Evolutionary conservation across 345 rosid genomes (phyloP).

Genomic region (Populus simonii): DNA sequence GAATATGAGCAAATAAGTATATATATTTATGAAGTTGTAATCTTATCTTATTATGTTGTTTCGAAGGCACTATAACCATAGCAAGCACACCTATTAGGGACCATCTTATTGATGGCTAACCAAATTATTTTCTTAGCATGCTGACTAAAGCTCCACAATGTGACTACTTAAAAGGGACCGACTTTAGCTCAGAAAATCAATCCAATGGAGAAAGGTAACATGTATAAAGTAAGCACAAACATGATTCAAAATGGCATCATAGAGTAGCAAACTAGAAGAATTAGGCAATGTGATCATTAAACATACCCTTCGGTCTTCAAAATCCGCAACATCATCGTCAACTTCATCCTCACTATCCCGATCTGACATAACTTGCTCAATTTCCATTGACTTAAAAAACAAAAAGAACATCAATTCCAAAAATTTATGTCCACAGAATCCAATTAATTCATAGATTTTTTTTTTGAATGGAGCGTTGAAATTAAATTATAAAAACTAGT

Average conservation of each 20-base stretch:
- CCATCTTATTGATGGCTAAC: too few species aligned
- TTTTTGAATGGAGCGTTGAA: not conserved
- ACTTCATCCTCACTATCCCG: slow-evolving; percentile 99
- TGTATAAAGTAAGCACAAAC: not conserved
- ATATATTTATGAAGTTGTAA: too few species aligned
- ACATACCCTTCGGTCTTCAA: slow-evolving; percentile 97
- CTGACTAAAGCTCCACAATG: too few species aligned
- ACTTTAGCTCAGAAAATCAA: not conserved
- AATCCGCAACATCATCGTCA: slow-evolving; percentile 98
- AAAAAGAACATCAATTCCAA: slow-evolving; percentile 1
- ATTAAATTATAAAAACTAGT: not conserved
- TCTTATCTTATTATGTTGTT: not conserved
- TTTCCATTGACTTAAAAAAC: slow-evolving; percentile 75
- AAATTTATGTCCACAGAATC: slow-evolving; percentile 9
- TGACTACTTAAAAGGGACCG: not conserved
- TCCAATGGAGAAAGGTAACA: not conserved
- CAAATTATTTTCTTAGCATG: too few species aligned
- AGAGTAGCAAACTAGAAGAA: not conserved
- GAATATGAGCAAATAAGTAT: not conserved
- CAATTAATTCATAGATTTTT: not conserved
- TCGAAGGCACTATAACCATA: too few species aligned
- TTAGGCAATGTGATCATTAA: not conserved
- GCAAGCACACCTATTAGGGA: too few species aligned
- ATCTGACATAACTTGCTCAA: slow-evolving; percentile 88
- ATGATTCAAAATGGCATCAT: not conserved